Percentiles rank a stretch among this genome's conserved stretches.
These are phyloP conservation scores for Brassica incana DNA, from an alignment of 345 rosid species.

Conservation along the genomic window DNA sequence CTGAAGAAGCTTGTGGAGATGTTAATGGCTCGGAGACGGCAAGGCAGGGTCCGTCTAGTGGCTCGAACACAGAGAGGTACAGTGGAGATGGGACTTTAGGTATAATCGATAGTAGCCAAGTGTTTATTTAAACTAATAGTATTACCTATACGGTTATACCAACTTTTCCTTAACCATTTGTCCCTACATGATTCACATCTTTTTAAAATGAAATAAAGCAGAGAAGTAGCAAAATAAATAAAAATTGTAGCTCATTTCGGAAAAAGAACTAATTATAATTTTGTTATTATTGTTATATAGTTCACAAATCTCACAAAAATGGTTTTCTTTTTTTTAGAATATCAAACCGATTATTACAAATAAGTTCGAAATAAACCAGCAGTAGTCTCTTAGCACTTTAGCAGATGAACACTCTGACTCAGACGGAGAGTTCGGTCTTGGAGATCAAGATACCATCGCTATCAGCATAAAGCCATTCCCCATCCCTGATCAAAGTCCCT, in stretches of 20 bases:
- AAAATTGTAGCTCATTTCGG: background rate
- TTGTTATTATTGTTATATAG: background rate
- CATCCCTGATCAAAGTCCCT: slow-evolving; percentile 61
- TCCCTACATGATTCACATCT: slow-evolving; percentile 1
- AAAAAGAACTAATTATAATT: background rate
- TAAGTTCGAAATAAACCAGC: background rate
- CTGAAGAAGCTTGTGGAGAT: slow-evolving; percentile 28
- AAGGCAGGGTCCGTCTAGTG: slow-evolving; percentile 36
- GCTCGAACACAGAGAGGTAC: slow-evolving; percentile 34
- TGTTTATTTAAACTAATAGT: slow-evolving; percentile 38
- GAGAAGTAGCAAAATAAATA: background rate
- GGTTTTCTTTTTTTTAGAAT: background rate
- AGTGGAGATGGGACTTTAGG: slow-evolving; percentile 54
- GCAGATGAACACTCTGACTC: slow-evolving; percentile 21
- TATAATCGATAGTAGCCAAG: slow-evolving; percentile 53
- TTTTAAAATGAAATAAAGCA: background rate
- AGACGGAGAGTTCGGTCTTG: slow-evolving; percentile 55
- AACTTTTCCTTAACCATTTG: background rate
- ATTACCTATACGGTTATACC: background rate
- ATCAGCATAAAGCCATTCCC: slow-evolving; percentile 91
- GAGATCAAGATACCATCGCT: slow-evolving; percentile 79
- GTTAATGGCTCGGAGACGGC: slow-evolving; percentile 11
- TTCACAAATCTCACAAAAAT: background rate
- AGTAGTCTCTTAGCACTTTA: background rate
- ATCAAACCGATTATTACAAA: slow-evolving; percentile 1